Base-by-base conservation (phyloP, 805 yeast genomes). In the Wickerhamiella galacta region DNA sequence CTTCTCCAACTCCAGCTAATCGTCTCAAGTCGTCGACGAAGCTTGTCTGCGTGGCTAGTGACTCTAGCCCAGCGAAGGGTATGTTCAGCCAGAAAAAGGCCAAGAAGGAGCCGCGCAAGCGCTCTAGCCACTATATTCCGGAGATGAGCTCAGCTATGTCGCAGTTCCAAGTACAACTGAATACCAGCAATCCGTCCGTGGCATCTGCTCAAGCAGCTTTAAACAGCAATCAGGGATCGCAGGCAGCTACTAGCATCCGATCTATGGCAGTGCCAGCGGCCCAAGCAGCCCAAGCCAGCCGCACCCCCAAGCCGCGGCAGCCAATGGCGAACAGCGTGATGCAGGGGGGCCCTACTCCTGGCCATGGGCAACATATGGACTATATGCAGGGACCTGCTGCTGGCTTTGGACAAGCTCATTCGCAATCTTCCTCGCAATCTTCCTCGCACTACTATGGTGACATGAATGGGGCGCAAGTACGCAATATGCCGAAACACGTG, bases 1-100 rank as follows among this genome's bases (percentile, higher is more conserved):
- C 42, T 16, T 47, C 51, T 17, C 55, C 53, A 2, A 51, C 55
- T 2, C 55, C 55, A 10, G 52, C 52, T 12, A 45, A 44, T 23
- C 43, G 53, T 12, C 31, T 38, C 34, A 42, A 38, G 21, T 46
- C 52, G 6, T 14, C 23, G 4, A 38, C 52, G 4, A 43, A 41
- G 25, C 44, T 49, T 8, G 53, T 51, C 6, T 37, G 51, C n/a
- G 48, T 34, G 12, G 53, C 55, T 3, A 45, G 48, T 20, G 51
- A 46, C 27, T 37, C 44, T 20, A 40, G 49, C 20, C 55, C 55
- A 2, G 55, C 55, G 18, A 46, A 48, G 41, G 55, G 55, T 3
- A 38, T 48, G 28, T 51, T 46, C 23, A 24, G 37, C 2, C 32
- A 20, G n/a, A 38, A 16, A 4, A 40, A 37, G 33, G 33, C 41